A percentile compares a stretch with the other conserved stretches of the same genome.
These are phyloP conservation scores for Erodium chrysanthum DNA, from an alignment of 441 rosid genomes.

Conservation along the genomic window DNA sequence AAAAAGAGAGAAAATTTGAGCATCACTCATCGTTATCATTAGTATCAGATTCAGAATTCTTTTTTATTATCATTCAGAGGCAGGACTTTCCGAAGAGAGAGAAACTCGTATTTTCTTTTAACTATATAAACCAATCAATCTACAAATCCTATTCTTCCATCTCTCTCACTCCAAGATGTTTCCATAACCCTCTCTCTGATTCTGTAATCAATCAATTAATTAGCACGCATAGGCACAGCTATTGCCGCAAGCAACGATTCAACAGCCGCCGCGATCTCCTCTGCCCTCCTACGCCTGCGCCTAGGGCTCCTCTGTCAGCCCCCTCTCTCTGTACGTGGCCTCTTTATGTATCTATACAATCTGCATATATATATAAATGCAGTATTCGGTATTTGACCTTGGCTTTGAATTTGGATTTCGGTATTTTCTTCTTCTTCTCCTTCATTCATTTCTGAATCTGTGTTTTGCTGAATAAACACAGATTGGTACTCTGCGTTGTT, in stretches of 20 bases:
- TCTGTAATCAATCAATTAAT: neutral
- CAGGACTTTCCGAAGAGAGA: too few species aligned
- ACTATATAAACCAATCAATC: too few species aligned
- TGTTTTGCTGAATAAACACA: neutral
- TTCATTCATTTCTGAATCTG: neutral
- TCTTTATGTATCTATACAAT: neutral
- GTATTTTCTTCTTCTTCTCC: neutral
- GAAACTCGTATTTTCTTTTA: too few species aligned
- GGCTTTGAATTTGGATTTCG: neutral
- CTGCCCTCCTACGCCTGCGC: slow-evolving; percentile 27
- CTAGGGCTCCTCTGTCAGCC: slow-evolving; percentile 13
- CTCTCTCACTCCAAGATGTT: neutral
- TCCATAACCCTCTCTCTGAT: neutral
- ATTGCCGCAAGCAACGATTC: slow-evolving; percentile 12
- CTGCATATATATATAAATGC: neutral
- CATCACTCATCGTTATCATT: slow-evolving; percentile 1
- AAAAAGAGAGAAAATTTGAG: neutral
- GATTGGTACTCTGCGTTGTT: neutral
- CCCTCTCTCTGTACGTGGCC: neutral
- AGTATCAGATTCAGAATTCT: neutral
- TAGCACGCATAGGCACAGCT: too few species aligned
- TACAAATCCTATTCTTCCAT: neutral
- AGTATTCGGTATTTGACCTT: neutral
- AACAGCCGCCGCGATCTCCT: slow-evolving; percentile 34
- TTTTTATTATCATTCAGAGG: neutral